Base-by-base conservation (phyloP, 257 asterid species). In the Plectranthus barbatus region DNA sequence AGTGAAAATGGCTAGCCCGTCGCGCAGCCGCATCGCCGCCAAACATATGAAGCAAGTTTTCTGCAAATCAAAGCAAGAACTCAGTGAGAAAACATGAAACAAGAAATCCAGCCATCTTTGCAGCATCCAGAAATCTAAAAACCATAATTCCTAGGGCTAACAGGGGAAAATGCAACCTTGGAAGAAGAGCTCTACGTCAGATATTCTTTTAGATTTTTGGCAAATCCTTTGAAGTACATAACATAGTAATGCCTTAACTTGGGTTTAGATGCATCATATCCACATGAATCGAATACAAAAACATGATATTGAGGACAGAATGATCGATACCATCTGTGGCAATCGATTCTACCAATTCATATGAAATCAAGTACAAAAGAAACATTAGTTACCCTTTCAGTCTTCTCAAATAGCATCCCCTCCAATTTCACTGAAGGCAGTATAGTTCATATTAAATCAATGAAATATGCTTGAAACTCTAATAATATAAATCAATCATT, bases 261-360 rank as follows among this genome's bases (percentile, higher is more conserved):
- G 14, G 61, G 41, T 18, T 19, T 11, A 15, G 12, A 17, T 15
- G 37, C 23, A 50, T 15, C 29, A 7, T 64, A 47, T 51, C 58
- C 6, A 2, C n/a, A 39, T 42, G 20, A 49, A 56, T 42, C 48
- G 31, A 12, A 14, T 21, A 13, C 10, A 7, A n/a, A 24, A 37
- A 63, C 41, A 63, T 36, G 26, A 24, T 19, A 6, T 19, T 39
- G 44, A 14, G 48, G 48, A 42, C 45, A 41, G 48, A 53, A 42
- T 39, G 53, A 34, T 21, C 7, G 12, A 53, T 66, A 88, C 98
- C 96, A 92, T 84, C 91, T 71, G 31, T 51, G 77, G 74, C 96
- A 92, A 56, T 76, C 80, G 34, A 89, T 67, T 41, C 95, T 82
- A 14, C 99, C 97, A 39, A 96, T 86, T 60, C 97, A 79, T 92